Evolutionary conservation across 495 filamentous ascomycete genomes (phyloP).

Genomic region (Lophium mytilinum): DNA sequence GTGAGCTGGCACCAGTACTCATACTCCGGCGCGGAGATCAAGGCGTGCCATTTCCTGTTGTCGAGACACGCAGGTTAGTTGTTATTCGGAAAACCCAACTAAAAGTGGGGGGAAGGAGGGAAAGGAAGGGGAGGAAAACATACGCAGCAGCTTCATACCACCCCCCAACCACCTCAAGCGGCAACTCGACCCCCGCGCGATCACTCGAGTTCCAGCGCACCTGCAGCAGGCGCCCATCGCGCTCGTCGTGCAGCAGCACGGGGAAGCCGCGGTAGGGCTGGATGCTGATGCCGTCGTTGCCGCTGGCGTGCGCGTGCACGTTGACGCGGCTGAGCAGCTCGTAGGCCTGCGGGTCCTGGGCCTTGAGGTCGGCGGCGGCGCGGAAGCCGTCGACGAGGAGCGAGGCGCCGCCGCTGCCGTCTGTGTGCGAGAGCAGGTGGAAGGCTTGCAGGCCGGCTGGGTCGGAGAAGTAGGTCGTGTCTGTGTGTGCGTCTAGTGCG

Average conservation of each 20-base stretch:
- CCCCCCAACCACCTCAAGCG: constrained; percentile 30
- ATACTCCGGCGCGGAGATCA: constrained; percentile 22
- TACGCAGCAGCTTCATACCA: constrained; percentile 70
- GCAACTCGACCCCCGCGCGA: constrained; percentile 50
- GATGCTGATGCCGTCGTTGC: constrained; percentile 74
- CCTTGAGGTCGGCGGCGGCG: constrained; percentile 50
- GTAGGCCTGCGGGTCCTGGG: constrained; percentile 44
- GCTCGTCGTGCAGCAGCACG: constrained; percentile 51
- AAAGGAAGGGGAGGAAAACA: constrained; percentile 1
- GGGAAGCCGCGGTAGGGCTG: constrained; percentile 57
- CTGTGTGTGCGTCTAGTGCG: constrained; percentile 71
- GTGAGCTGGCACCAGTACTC: constrained; percentile 70
- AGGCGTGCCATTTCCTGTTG: no score
- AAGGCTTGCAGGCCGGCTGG: constrained; percentile 85
- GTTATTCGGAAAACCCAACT: no score
- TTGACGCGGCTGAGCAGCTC: constrained; percentile 40
- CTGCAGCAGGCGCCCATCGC: constrained; percentile 44
- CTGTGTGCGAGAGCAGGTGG: constrained; percentile 73
- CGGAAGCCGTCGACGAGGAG: constrained; percentile 77
- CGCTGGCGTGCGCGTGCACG: constrained; percentile 71
- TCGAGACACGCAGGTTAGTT: no score
- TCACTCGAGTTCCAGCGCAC: constrained; percentile 92
- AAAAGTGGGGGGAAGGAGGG: neutral
- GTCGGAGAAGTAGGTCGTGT: constrained; percentile 89
- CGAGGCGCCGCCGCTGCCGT: constrained; percentile 58